Base-by-base conservation (phyloP, 2,329 filamentous ascomycete genomes). In the Chaetothyriales sp. region DNA sequence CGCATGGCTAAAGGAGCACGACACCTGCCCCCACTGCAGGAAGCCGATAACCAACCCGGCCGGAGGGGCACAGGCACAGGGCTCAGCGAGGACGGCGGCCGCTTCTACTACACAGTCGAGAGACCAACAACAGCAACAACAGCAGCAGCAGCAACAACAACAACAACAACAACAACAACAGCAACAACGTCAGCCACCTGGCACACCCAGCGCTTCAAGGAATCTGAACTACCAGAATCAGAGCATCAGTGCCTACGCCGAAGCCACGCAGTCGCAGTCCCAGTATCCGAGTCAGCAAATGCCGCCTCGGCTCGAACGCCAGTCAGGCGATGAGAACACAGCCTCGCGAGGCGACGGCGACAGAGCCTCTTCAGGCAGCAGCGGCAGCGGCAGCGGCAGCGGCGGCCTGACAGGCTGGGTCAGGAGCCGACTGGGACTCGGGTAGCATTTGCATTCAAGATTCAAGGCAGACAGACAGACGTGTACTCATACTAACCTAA, bases 1-100 rank as follows among this genome's bases (percentile, higher is more conserved):
- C 20, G 73, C 84, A 47, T 96, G 90, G 90, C 70, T 96, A 48
- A 79, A 77, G 60, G 85, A 94, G 66, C 89, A 95, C 66, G 88
- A 95, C 61, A 95, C 89, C 0, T 96, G 90, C 61, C 90, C 90
- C 3, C 71, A 73, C 54, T 73, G 71, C 50, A 66, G 71, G 43
- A 65, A 65, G 44, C 61, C 65, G 26, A 70, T 71, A 28, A 59
- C 55, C 60, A 50, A 49, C 53, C 43, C 52, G 51, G 51, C 51
- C 18, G 49, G 55, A 18, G 28, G 26, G n/a, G n/a, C n/a, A n/a
- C n/a, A n/a, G n/a, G 10, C 32, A 15, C 12, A 15, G 32, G 32
- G 32, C 32, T 39, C 32, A 25, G 32, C 10, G 12, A 15, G 15
- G 32, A 15, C 32, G 12, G 32, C 32, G 10, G 10, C 10, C 15